A percentile compares a stretch with the other conserved stretches of the same genome.
These are phyloP conservation scores for Fraxinus paxiana DNA, from an alignment of 305 asterid species.

Conservation along the genomic window DNA sequence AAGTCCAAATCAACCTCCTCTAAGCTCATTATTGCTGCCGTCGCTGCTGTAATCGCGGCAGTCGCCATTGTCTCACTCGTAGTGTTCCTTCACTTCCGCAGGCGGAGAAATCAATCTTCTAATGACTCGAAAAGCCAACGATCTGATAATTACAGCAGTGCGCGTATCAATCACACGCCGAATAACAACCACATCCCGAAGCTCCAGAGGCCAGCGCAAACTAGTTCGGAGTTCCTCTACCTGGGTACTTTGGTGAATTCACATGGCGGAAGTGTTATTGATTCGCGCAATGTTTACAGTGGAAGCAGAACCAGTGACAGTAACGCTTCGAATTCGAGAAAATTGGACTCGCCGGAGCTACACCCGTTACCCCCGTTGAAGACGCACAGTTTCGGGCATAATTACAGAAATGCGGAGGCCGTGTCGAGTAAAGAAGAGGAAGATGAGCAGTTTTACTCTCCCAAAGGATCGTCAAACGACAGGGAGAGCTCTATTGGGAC, in stretches of 20 bases:
- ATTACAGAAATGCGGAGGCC: constrained; percentile 33
- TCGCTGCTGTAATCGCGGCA: constrained; percentile 56
- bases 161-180: constrained; percentile 17
- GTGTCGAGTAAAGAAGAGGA: constrained; percentile 45
- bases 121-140: constrained; percentile 46
- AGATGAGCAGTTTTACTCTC: constrained; percentile 68
- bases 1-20: constrained; percentile 45
- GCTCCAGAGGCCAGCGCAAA: constrained; percentile 73
- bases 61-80: constrained; percentile 44
- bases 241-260: constrained; percentile 80
- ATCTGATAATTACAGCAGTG: constrained; percentile 49
- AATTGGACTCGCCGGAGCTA: constrained; percentile 83
- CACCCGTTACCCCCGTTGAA: constrained; percentile 72
- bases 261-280: constrained; percentile 39
- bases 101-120: constrained; percentile 21
- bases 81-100: constrained; percentile 50
- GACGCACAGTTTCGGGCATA: constrained; percentile 34
- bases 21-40: constrained; percentile 54
- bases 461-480: constrained; percentile 63
- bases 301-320: constrained; percentile 31
- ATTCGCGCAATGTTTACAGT: constrained; percentile 22
- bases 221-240: constrained; percentile 81
- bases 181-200: constrained; percentile 41
- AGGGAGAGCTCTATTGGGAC: constrained; percentile 52
- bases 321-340: constrained; percentile 32